Evolutionary conservation across 2,329 filamentous ascomycete species (phyloP).

Genomic region (Phyllosticta citrichinensis): DNA sequence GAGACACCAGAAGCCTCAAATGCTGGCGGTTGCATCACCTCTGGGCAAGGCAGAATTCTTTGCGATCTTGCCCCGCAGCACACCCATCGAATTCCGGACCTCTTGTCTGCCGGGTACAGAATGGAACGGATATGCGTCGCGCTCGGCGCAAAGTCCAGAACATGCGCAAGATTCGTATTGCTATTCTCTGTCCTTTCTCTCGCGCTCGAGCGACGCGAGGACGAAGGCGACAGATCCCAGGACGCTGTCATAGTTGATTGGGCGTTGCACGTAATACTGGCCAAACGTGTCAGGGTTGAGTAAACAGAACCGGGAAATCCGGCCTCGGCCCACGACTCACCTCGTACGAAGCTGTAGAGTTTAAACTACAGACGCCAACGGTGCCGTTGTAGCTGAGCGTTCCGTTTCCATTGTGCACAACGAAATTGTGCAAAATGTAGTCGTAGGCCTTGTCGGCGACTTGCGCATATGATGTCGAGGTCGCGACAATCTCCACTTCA

Average conservation of each 20-base stretch:
- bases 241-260: constrained; percentile 19
- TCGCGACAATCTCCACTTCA: neutral
- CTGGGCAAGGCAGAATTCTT: neutral
- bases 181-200: constrained; percentile 3
- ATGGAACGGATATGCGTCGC: neutral
- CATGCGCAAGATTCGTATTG: neutral
- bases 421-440: constrained; percentile 35
- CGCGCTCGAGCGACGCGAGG: constrained; percentile 17
- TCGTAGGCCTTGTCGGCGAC: constrained; percentile 26
- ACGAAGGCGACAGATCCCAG: constrained; percentile 19
- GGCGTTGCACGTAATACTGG: constrained; percentile 36
- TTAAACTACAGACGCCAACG: constrained; percentile 19
- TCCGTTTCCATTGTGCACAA: constrained; percentile 32
- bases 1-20: neutral
- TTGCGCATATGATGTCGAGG: neutral
- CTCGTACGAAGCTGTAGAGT: constrained; percentile 17
- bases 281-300: neutral
- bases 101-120: neutral
- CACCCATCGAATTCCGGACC: constrained; percentile 11
- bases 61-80: constrained; percentile 20
- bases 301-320: neutral
- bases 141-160: neutral
- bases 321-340: constrained; percentile 13
- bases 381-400: constrained; percentile 25
- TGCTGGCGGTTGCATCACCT: neutral